Evolutionary conservation across 345 rosid species (phyloP).

Genomic region (Sapria himalayana): DNA sequence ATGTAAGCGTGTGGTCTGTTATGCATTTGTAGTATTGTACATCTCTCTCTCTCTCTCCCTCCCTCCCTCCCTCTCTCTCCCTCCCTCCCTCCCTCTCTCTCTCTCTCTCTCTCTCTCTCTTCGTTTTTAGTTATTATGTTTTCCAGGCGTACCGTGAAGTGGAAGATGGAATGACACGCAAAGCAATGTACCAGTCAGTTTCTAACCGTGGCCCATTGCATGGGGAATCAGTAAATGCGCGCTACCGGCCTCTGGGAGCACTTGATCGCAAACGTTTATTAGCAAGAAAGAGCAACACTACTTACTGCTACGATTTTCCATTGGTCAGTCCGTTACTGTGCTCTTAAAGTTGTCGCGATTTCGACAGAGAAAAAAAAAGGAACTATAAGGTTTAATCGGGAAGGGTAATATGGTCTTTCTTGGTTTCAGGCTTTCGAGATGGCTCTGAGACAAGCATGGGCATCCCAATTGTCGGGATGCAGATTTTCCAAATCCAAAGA

Average conservation of each 20-base stretch:
- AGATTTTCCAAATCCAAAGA: constrained; percentile 30
- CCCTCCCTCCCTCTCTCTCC: too few species aligned
- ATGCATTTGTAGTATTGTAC: too few species aligned
- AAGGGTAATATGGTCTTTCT: not conserved
- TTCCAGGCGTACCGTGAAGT: constrained; percentile 81
- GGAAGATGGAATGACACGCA: constrained; percentile 36
- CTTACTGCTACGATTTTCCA: constrained; percentile 96
- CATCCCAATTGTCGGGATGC: constrained; percentile 30
- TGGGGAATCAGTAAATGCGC: constrained; percentile 35
- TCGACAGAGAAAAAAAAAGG: not conserved
- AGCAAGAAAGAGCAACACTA: constrained; percentile 73
- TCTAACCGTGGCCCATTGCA: constrained; percentile 45
- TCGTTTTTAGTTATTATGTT: constrained; percentile 6
- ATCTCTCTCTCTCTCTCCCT: too few species aligned
- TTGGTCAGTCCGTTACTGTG: constrained; percentile 31
- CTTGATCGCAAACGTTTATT: constrained; percentile 64
- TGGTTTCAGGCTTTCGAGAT: constrained; percentile 73
- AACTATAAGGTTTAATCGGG: too few species aligned
- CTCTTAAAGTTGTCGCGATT: constrained; percentile 3
- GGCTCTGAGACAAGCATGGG: constrained; percentile 62
- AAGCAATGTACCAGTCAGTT: constrained; percentile 46
- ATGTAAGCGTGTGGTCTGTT: constrained; percentile 60
- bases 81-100: too few species aligned
- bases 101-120: too few species aligned
- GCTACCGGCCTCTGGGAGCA: constrained; percentile 52